Percentiles rank a stretch among this genome's conserved stretches.
Evolutionary conservation across 2,329 filamentous ascomycete genomes (phyloP).

Genomic region (Ophiostoma angusticollis): DNA sequence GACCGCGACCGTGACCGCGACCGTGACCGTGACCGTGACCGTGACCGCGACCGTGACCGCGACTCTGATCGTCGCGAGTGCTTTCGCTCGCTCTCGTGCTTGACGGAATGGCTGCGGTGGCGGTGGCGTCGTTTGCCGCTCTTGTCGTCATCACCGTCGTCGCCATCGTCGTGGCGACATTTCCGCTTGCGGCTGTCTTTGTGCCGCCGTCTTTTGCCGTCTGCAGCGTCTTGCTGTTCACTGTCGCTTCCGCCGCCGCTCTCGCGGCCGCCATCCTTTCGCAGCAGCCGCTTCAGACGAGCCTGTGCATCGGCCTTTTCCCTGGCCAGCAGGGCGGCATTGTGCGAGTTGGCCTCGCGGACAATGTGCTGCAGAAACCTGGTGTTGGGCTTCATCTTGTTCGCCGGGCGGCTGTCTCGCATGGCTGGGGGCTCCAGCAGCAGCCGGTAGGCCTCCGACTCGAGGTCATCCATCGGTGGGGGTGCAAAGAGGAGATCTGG

Average conservation of each 20-base stretch:
- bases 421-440: slow-evolving; percentile 5
- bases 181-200: too few relatives aligned
- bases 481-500: neutral
- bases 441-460: slow-evolving; percentile 8
- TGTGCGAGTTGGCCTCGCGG: slow-evolving; percentile 76
- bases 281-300: slow-evolving; percentile 48
- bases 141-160: neutral
- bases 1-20: too few relatives aligned
- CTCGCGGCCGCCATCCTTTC: neutral
- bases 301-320: slow-evolving; percentile 68
- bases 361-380: slow-evolving; percentile 81
- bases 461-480: slow-evolving; percentile 10
- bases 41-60: too few relatives aligned
- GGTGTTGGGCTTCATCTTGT: slow-evolving; percentile 78
- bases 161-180: neutral
- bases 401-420: slow-evolving; percentile 38
- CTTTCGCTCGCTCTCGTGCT: too few relatives aligned
- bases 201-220: neutral
- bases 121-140: neutral
- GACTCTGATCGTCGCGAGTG: too few relatives aligned
- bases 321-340: slow-evolving; percentile 71
- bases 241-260: neutral
- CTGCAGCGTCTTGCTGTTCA: too few relatives aligned
- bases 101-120: too few relatives aligned
- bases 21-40: too few relatives aligned